A percentile compares a stretch with the other conserved stretches of the same genome.
phyloP scores from a whole-genome alignment of 768 basidiomycete species.

The Hydnomerulius pinastri region DNA sequence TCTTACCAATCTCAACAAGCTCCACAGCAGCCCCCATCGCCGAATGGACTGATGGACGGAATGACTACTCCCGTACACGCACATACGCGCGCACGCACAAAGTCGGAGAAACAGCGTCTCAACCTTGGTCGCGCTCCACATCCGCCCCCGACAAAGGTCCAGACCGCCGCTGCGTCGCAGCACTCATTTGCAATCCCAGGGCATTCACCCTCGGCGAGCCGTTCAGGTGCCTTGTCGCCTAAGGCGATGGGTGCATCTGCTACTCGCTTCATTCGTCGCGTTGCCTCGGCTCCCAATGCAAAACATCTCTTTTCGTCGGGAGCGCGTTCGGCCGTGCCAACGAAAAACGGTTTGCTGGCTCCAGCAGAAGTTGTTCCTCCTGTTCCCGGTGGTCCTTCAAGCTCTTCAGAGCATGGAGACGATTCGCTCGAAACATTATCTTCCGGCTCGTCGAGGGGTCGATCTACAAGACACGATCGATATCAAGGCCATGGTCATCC shows the following conservation, averaged over 20 bases:
- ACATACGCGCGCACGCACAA: constrained; percentile 38
- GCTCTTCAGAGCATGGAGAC: constrained; percentile 57
- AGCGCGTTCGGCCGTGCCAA: constrained; percentile 58
- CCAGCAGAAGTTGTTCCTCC: constrained; percentile 64
- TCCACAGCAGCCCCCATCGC: constrained; percentile 5
- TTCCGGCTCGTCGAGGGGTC: constrained; percentile 68
- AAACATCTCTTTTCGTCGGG: constrained; percentile 81
- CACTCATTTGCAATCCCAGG: constrained; percentile 40
- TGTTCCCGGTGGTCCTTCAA: constrained; percentile 48
- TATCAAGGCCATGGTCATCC: constrained; percentile 25
- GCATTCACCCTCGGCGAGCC: constrained; percentile 32
- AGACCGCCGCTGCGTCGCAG: constrained; percentile 37
- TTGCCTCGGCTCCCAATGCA: constrained; percentile 95
- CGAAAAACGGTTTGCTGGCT: constrained; percentile 78
- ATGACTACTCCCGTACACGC: constrained; percentile 27
- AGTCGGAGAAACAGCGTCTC: constrained; percentile 49
- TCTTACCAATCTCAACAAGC: constrained; percentile 12
- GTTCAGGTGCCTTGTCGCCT: constrained; percentile 61
- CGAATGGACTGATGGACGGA: constrained; percentile 19
- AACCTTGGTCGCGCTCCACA: constrained; percentile 49
- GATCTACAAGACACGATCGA: constrained; percentile 45
- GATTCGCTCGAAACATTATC: constrained; percentile 80
- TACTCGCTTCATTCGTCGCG: constrained; percentile 89
- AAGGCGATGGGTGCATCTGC: constrained; percentile 72
- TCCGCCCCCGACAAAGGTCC: constrained; percentile 27